Conservation (phyloP, 441 rosid species). For the Adansonia gregorii region DNA sequence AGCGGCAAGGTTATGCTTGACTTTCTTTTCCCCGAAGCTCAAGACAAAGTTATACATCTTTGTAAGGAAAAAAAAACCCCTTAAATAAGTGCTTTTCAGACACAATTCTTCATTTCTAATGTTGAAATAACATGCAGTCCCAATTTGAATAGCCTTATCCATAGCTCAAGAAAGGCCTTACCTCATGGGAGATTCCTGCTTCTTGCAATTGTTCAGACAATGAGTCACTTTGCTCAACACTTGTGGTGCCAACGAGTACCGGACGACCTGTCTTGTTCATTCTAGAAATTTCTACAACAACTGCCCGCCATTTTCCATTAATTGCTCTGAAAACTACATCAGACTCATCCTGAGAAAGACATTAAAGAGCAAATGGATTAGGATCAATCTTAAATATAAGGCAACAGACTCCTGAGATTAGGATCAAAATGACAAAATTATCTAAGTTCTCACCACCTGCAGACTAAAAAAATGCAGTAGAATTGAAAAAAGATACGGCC, state of each 20-base stretch:
- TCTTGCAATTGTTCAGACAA: constrained; percentile 79
- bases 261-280: constrained; percentile 93
- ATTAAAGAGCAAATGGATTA: constrained; percentile 10
- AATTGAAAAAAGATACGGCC: not conserved
- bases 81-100: constrained; percentile 10
- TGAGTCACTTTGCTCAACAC: constrained; percentile 96
- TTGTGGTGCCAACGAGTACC: constrained; percentile 97
- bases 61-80: not conserved
- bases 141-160: constrained; percentile 18
- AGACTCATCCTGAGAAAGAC: constrained; percentile 82
- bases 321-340: constrained; percentile 95
- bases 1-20: constrained; percentile 1
- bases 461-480: constrained; percentile 4
- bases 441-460: not conserved
- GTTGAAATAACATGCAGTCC: constrained; percentile 12
- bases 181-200: constrained; percentile 94
- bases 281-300: constrained; percentile 92
- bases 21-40: constrained; percentile 1
- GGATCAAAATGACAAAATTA: constrained; percentile 17
- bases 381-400: constrained; percentile 8
- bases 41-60: not conserved
- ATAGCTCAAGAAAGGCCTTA: constrained; percentile 32
- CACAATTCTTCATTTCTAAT: constrained; percentile 7
- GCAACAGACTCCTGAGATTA: constrained; percentile 21
- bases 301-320: constrained; percentile 92